These are phyloP conservation scores for Elongisporangium senticosum DNA, from an alignment of 352 stramenopile species.

Conservation along the genomic window DNA sequence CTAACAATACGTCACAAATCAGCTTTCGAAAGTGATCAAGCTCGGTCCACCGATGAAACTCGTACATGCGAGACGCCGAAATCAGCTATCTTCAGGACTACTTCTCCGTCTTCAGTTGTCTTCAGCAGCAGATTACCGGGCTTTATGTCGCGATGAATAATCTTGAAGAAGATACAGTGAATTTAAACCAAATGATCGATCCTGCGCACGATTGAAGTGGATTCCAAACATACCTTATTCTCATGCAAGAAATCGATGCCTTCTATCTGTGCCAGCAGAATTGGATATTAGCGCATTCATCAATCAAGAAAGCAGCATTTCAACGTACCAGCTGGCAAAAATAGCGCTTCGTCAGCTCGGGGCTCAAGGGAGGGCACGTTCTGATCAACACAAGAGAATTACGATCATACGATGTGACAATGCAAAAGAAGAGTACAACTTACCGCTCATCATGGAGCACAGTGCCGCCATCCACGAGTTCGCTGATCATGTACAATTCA, in stretches of 20 bases:
- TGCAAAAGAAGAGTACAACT: conserved; percentile 3
- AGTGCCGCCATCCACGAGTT: conserved; percentile 64
- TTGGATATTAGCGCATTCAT: neutral
- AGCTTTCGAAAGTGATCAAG: neutral
- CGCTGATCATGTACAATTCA: conserved; percentile 81
- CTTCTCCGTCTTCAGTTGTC: conserved; percentile 40
- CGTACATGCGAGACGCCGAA: conserved; percentile 76
- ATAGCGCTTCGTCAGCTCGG: conserved; percentile 57
- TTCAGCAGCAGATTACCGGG: conserved; percentile 74
- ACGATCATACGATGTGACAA: neutral
- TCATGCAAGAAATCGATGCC: conserved; percentile 79
- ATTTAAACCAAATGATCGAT: no score
- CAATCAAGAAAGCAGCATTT: neutral
- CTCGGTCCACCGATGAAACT: neutral
- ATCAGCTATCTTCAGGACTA: conserved; percentile 75
- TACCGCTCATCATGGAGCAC: conserved; percentile 68
- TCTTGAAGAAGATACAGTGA: conserved; percentile 14
- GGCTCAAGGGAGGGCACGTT: conserved; percentile 54
- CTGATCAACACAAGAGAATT: conserved; percentile 14
- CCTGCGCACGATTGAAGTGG: no score
- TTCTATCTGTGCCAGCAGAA: conserved; percentile 43
- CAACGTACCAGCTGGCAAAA: conserved; percentile 68
- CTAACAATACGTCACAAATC: conserved; percentile 9
- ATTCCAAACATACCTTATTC: conserved; percentile 45
- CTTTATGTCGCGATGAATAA: conserved; percentile 83